Base-by-base conservation (phyloP, 1,284 basidiomycete species). In the Cystobasidiaceae sp. region DNA sequence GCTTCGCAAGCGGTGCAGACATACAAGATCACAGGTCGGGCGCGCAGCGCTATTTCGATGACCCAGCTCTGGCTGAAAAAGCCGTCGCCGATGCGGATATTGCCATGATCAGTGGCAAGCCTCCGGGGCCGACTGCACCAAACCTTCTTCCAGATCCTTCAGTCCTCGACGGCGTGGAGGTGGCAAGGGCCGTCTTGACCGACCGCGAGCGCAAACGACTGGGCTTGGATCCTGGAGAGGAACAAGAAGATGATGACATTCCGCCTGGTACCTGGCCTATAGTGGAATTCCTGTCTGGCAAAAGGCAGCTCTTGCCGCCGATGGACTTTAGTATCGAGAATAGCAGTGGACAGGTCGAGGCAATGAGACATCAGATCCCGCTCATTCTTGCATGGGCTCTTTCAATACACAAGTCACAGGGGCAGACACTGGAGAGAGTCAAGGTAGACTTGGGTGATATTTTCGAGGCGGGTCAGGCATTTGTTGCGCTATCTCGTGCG, bases 381-480 rank as follows among this genome's bases (percentile, higher is more conserved):
- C 78, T 93, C 25, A 90, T 93, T 66, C 82, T 93, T 15, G 84
- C 89, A 0, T 93, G 89, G 90, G 90, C 90, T 21, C 43, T 91
- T 86, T 91, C 89, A 57, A 96, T 96, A 58, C 93, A 97, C 77
- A 96, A 97, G 77, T 88, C 88, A 33, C 92, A 79, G 63, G 79
- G 79, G 15, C 77, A 79, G 64, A 79, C 78, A 0, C 80, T 94
- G 19, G 86, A 91, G 61, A 82, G 88, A 23, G 89, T 94, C 59
- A 90, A 86, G 76, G 85, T 80, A 32, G 79, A 81, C 60, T 75
- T 81, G 51, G 72, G 75, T 63, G 77, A 78, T 62, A 77, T 79
- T 17, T 50, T 55, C 17, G 7, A 30, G 63, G 19, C 67, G 87
- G 87, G 88, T 33, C 91, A 92, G 80, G 92, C 92, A 32, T 97